Evolutionary conservation across 1,284 basidiomycete species (phyloP), one percentile per base, ranked within the genome.

Genomic region (Peniophora sp.): DNA sequence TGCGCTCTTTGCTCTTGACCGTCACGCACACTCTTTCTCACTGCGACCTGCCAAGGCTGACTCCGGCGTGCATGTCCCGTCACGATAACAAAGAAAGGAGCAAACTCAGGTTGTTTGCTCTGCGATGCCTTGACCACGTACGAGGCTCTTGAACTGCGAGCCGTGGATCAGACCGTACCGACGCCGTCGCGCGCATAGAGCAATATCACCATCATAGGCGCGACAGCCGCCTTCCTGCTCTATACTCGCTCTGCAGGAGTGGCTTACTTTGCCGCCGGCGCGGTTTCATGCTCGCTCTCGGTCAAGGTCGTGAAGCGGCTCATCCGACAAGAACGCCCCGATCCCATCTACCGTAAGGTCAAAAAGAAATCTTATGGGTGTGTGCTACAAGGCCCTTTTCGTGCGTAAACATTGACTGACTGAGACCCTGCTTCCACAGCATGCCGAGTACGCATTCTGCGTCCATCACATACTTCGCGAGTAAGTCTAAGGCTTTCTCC

Each of bases 361-460:
- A 71, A 67, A 49, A 87, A 82, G 61, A 71, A 69, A 47, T 70
- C 77, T 3, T 88, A 84, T 61, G 86, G 85, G 85, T 86, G 57
- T 43, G 78, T 64, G 24, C 2, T 14, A 43, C 17, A 23, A n/a
- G 12, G 2, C n/a, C n/a, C n/a, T n/a, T n/a, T n/a, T n/a, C n/a
- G n/a, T n/a, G n/a, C n/a, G n/a, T n/a, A 2, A 52, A 47, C 23
- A 12, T 61, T 54, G 20, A 27, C 35, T 24, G 39, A 41, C 12
- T 46, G 34, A 22, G 39, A 14, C 49, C 10, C 51, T 32, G 12
- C 15, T 55, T 3, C 2, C 62, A 60, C 61, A 90, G 89, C 2
- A 93, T 94, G 90, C 92, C 92, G 3, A 90, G 86, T 49, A 94
- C 92, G 2, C 92, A 95, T 64, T 87, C 89, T 3, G 86, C 88